Base-by-base conservation (phyloP, 2,329 filamentous ascomycete genomes). In the Fusarium secorum region DNA sequence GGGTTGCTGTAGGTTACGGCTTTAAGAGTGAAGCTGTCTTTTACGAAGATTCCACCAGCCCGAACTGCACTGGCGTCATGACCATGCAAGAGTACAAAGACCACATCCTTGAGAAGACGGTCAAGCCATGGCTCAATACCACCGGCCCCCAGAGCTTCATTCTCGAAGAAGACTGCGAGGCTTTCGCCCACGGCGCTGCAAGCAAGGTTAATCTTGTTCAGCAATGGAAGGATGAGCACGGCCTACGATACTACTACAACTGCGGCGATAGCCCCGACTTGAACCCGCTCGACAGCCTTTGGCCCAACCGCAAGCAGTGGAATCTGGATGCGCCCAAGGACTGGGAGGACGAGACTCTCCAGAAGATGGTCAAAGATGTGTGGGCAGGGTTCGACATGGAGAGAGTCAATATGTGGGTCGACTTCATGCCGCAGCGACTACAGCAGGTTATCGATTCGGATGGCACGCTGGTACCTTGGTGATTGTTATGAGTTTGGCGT, bases 11-110 rank as follows among this genome's bases (percentile, higher is more conserved):
- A 8, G 80, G 80, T 14, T 72, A 80, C 67, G 77, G 75, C 1
- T 81, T 81, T 72, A 81, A 81, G 70, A 81, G 78, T 66, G 80
- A 81, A 26, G 75, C 80, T 1, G 65, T 81, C 20, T 81, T 81
- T 35, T 81, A 81, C 71, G 79, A 81, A 41, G 75, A 79, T 14
- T 77, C 77, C 18, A 80, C 79, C 13, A 79, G 71, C 49, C 74
- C 79, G 41, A 81, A 79, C 66, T 72, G 68, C 28, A 66, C 73
- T 3, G 79, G 79, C 26, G 60, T 73, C 45, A 76, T 81, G 72
- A 75, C 71, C 48, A 79, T 81, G 79, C 54, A 74, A n/a, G 77
- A 78, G 45, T 81, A 81, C 69, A 73, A 75, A 32, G 76, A 79
- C 55, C 78, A 77, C 62, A 71, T 81, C 9, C 77, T 81, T 17